Base-by-base conservation (phyloP, 2,329 filamentous ascomycete genomes). In the Arthrobotrys sinensis region DNA sequence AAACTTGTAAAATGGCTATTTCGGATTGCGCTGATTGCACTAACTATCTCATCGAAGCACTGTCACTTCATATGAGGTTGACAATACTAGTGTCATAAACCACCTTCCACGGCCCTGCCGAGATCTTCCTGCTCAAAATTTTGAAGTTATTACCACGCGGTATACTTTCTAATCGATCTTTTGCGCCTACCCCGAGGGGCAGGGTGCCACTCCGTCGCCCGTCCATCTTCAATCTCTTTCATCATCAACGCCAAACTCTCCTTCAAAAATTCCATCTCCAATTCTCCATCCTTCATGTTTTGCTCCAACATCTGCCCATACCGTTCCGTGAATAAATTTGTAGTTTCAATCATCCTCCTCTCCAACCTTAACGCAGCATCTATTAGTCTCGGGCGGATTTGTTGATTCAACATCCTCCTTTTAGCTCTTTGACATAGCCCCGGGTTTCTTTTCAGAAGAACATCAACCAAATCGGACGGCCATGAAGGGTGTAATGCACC, bases 181-280 rank as follows among this genome's bases (percentile, higher is more conserved):
- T 24, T 2, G 2, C n/a, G 28, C n/a, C 8, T 19, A 38, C 4
- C 32, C 16, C 12, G 32, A 36, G n/a, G n/a, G 8, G n/a, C 28
- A 10, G n/a, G 16, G 36, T 1, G 12, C 52, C 32, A 55, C 28
- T 38, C 28, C n/a, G 36, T 19, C 0, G n/a, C 5, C 2, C 19
- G 16, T 1, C 32, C 52, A 6, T 38, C 32, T 8, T 6, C n/a
- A 19, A 19, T 4, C 32, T 55, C 52, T 4, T 55, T 38, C 52
- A 38, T 19, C n/a, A 55, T n/a, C 14, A 36, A 3, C n/a, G 36
- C 52, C 12, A 55, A 38, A n/a, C 28, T 21, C 32, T 19, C 14
- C 32, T 38, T 55, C 14, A 55, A 38, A 19, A 36, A 55, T 3
- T 19, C 32, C 52, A 36, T 38, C 52, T 55, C 52, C 28, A 55